Percentiles rank a stretch among this genome's conserved stretches.
Evolutionary conservation across 2,329 filamentous ascomycete genomes (phyloP).

Genomic region (Alternaria ethzedia): DNA sequence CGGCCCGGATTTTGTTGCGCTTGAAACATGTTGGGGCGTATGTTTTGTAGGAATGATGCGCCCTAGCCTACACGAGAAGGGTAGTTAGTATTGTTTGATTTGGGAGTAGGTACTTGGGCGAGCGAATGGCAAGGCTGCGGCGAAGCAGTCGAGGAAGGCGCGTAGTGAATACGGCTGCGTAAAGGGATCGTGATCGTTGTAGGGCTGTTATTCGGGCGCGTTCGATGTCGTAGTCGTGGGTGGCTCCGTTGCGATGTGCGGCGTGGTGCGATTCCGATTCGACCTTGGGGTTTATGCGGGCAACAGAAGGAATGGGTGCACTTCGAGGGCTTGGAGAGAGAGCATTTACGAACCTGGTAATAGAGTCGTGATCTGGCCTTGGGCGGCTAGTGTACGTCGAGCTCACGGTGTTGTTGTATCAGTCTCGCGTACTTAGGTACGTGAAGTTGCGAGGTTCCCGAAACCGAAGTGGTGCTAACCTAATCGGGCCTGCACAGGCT

Average conservation of each 20-base stretch:
- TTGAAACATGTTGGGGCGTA: slow-evolving; percentile 59
- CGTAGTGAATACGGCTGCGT: not conserved
- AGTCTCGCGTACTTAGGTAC: slow-evolving; percentile 26
- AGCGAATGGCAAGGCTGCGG: not conserved
- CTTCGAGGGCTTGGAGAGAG: slow-evolving; percentile 52
- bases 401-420: slow-evolving; percentile 10
- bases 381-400: slow-evolving; percentile 6
- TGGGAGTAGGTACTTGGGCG: not conserved
- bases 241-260: slow-evolving; percentile 13
- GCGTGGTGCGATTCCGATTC: slow-evolving; percentile 17
- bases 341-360: slow-evolving; percentile 19
- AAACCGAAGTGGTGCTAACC: slow-evolving; percentile 19
- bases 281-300: slow-evolving; percentile 28
- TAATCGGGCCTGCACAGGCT: slow-evolving; percentile 5
- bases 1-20: slow-evolving; percentile 59
- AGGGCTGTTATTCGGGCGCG: not conserved
- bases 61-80: slow-evolving; percentile 51
- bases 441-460: slow-evolving; percentile 23
- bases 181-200: not conserved
- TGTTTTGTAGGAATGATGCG: slow-evolving; percentile 59
- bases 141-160: slow-evolving; percentile 1
- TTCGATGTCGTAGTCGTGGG: slow-evolving; percentile 2
- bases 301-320: slow-evolving; percentile 46
- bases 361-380: not conserved
- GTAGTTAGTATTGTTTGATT: slow-evolving; percentile 17